Evolutionary conservation across 2,329 filamentous ascomycete species (phyloP).

Genomic region (Nemania bipapillata): DNA sequence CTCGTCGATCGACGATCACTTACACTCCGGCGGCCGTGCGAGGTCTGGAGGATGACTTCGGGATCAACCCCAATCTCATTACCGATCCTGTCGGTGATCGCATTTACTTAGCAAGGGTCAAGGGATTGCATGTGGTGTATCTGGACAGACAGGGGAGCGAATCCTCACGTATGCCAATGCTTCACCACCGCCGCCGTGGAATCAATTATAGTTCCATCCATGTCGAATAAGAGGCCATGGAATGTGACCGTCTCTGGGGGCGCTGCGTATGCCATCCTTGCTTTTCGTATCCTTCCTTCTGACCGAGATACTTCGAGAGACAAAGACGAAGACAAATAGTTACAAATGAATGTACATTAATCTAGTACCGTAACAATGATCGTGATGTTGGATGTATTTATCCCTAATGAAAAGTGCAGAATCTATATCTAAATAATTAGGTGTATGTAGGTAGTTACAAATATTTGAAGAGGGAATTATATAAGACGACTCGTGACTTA

Average conservation of each 20-base stretch:
- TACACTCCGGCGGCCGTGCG: conserved; percentile 82
- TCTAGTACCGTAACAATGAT: background rate
- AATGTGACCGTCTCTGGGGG: conserved; percentile 62
- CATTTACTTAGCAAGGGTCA: conserved; percentile 18
- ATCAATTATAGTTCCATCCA: conserved; percentile 87
- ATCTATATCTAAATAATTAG: conserved; percentile 6
- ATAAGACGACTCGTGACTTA: background rate
- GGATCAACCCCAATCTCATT: conserved; percentile 85
- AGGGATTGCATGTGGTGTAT: background rate
- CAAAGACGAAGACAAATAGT: background rate
- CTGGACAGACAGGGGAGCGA: conserved; percentile 10
- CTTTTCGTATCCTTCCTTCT: conserved; percentile 3
- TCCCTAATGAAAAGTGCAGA: background rate
- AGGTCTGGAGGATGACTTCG: conserved; percentile 86
- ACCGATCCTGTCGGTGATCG: conserved; percentile 68
- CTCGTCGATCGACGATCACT: conserved; percentile 9
- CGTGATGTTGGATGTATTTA: background rate
- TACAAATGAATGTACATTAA: background rate
- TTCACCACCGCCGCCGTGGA: conserved; percentile 80
- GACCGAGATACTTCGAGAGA: background rate
- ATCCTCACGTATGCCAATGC: conserved; percentile 75
- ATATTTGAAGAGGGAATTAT: background rate
- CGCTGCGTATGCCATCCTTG: conserved; percentile 54
- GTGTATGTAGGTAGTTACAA: background rate
- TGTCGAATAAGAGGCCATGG: conserved; percentile 73